These are phyloP conservation scores for Psophocarpus tetragonolobus DNA, from an alignment of 306 rosid species.

Conservation along the genomic window DNA sequence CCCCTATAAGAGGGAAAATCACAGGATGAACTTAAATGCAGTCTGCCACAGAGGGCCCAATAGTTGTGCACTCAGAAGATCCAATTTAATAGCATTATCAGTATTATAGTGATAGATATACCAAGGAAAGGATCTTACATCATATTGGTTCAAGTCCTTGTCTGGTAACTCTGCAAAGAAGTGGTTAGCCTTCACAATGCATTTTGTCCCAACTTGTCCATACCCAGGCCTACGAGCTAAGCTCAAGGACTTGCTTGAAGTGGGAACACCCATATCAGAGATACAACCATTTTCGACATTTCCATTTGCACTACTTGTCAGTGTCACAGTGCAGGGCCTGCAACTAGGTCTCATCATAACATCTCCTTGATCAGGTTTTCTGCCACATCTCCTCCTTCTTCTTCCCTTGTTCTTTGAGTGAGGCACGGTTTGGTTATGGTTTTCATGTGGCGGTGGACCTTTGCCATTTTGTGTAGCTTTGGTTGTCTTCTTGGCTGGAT, in stretches of 20 bases:
- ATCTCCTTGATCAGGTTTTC: constrained; percentile 84
- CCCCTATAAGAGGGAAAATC: constrained; percentile 46
- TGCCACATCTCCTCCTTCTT: constrained; percentile 84
- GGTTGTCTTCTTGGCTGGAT: constrained; percentile 55
- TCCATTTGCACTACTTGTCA: constrained; percentile 37
- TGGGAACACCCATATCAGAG: constrained; percentile 62
- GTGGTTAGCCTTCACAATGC: constrained; percentile 92
- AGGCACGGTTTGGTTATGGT: constrained; percentile 57
- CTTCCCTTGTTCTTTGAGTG: constrained; percentile 72
- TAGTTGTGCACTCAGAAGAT: constrained; percentile 31
- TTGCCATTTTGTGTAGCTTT: constrained; percentile 76
- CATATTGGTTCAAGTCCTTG: constrained; percentile 94
- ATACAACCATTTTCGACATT: constrained; percentile 45
- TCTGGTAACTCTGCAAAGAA: constrained; percentile 93
- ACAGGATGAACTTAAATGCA: constrained; percentile 46
- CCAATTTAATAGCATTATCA: constrained; percentile 18
- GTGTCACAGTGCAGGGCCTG: constrained; percentile 58
- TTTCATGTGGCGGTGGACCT: constrained; percentile 65
- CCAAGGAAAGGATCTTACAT: constrained; percentile 61
- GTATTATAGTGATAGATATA: background rate
- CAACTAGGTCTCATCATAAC: constrained; percentile 77
- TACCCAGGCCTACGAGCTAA: constrained; percentile 86
- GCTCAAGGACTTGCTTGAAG: constrained; percentile 72
- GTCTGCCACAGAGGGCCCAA: constrained; percentile 53
- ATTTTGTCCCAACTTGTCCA: constrained; percentile 87